Evolutionary conservation across 345 rosid genomes (phyloP), one percentile per base, ranked within the genome.

Genomic region (Euphorbia tirucalli): DNA sequence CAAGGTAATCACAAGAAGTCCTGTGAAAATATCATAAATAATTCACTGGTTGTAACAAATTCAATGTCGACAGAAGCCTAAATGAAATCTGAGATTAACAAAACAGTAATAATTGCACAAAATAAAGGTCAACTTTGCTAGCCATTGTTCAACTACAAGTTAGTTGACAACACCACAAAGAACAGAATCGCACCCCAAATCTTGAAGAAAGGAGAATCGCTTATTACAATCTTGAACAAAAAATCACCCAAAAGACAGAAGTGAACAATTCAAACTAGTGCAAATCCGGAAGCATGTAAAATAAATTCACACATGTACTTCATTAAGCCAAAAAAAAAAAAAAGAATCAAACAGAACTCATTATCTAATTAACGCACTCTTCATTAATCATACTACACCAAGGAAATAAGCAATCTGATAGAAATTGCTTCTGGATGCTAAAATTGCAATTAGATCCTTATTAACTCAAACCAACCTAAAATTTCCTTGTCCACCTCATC

Each of bases 381-480:
- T 63, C 15, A 11, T 5, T 44, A 61, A 19, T 25, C 10, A 37
- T 11, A 60, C 37, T 39, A 35, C 13, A 61, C 41, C n/a, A 30
- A 16, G 7, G 61, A 8, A 50, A 32, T 24, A 19, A 37, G 28
- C 21, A 43, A 54, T 39, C 14, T 9, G 31, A 30, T 39, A n/a
- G 39, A 5, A 49, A 32, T 24, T 64, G 37, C 52, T 50, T 39
- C 41, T 22, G 5, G 7, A 71, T 31, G 16, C 68, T 9, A 6
- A 49, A 62, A 61, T 71, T 24, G 28, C 44, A 50, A 62, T 18
- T 49, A 61, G 25, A 22, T 71, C 68, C 13, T 28, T 18, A 44
- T 21, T 15, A 30, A 15, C 32, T 7, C 54, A 5, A 27, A 28
- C 4, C 31, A 71, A 59, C 44, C n/a, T 7, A 58, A 58, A 27